These are phyloP conservation scores for Cercospora nicotianae DNA, from an alignment of 2,329 filamentous ascomycete species.

Conservation along the genomic window DNA sequence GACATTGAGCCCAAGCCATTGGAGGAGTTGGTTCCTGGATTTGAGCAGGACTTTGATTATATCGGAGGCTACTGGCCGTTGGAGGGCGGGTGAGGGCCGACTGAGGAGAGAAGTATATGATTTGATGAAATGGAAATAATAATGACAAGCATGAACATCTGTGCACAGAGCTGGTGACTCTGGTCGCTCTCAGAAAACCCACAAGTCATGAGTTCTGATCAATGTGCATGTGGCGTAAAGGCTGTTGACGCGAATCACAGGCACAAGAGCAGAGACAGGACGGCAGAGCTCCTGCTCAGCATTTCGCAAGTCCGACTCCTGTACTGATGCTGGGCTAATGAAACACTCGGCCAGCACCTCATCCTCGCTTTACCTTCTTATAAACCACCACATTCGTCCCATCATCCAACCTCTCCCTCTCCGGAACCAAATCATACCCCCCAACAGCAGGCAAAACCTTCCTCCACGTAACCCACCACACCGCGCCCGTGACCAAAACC, in stretches of 20 bases:
- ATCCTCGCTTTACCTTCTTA: conserved; percentile 7
- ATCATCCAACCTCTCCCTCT: conserved; percentile 9
- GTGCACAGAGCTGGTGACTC: background rate
- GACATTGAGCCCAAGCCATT: conserved; percentile 28
- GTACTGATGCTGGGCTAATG: background rate
- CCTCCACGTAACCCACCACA: conserved; percentile 14
- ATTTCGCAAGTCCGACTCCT: background rate
- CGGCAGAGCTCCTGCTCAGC: background rate
- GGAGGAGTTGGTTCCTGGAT: conserved; percentile 30
- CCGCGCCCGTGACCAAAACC: conserved; percentile 29
- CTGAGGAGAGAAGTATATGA: background rate
- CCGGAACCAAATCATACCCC: background rate
- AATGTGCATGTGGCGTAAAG: background rate
- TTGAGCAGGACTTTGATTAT: conserved; percentile 28
- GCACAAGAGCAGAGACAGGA: background rate
- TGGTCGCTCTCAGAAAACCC: background rate
- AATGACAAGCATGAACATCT: background rate
- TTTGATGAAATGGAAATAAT: background rate
- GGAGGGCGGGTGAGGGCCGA: conserved; percentile 4
- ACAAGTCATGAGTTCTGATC: background rate
- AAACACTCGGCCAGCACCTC: background rate
- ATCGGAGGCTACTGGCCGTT: conserved; percentile 35
- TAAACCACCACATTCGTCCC: conserved; percentile 8
- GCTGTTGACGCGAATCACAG: background rate
- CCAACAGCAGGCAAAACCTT: conserved; percentile 13